Evolutionary conservation across 306 rosid species (phyloP).

Genomic region (Citrullus colocynthis): DNA sequence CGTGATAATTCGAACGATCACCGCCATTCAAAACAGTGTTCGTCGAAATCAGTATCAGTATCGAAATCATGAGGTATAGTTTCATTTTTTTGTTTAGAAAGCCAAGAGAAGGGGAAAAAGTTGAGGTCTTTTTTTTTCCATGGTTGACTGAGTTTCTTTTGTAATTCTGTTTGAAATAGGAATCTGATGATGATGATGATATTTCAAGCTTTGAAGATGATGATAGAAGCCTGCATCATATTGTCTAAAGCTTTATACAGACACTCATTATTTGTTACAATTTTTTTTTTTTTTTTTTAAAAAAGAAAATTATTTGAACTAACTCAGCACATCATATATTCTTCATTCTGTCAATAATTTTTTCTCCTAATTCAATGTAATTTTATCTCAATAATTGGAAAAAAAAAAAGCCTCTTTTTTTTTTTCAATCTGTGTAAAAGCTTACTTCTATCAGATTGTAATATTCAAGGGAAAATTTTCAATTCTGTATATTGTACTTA

Average conservation of each 20-base stretch:
- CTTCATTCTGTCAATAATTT: slow-evolving; percentile 16
- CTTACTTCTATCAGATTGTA: not conserved
- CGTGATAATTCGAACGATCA: slow-evolving; percentile 33
- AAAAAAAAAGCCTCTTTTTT: not conserved
- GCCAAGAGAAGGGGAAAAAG: not conserved
- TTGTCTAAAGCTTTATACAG: slow-evolving; percentile 12
- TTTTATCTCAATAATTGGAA: not conserved
- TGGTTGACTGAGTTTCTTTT: not conserved
- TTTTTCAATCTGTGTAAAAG: not conserved
- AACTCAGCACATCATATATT: slow-evolving; percentile 19
- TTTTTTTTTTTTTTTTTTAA: not conserved
- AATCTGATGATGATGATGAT: slow-evolving; percentile 29
- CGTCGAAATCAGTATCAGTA: slow-evolving; percentile 8
- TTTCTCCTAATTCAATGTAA: not conserved
- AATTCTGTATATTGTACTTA: too few relatives aligned
- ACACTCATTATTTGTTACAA: slow-evolving; percentile 1
- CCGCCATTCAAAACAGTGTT: slow-evolving; percentile 35
- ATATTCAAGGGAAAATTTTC: not conserved
- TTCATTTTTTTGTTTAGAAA: not conserved
- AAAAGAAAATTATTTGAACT: slow-evolving; percentile 11
- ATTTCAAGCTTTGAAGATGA: slow-evolving; percentile 23
- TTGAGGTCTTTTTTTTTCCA: not conserved
- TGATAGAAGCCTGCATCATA: slow-evolving; percentile 17
- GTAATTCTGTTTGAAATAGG: slow-evolving; percentile 16
- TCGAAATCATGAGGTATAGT: not conserved